Conservation (phyloP, 306 rosid genomes). For the Castanopsis chinensis region DNA sequence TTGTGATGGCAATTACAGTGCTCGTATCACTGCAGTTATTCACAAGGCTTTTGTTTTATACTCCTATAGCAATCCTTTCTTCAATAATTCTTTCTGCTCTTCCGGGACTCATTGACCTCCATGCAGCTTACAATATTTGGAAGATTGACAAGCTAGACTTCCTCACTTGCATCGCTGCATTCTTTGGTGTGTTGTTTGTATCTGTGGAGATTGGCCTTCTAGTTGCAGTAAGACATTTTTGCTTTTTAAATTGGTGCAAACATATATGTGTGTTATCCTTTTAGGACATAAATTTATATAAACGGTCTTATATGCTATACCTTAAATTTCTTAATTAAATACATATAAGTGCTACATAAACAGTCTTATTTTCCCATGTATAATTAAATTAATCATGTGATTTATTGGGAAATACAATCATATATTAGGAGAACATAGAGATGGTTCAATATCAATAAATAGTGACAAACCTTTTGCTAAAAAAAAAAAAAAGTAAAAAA, state of each 20-base stretch:
- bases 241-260: background rate
- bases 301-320: too few relatives aligned
- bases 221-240: conserved; percentile 49
- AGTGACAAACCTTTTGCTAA: too few relatives aligned
- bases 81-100: conserved; percentile 79
- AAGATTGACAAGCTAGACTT: conserved; percentile 78
- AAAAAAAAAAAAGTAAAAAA: too few relatives aligned
- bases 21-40: conserved; percentile 53
- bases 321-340: too few relatives aligned
- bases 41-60: conserved; percentile 69
- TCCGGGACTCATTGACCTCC: conserved; percentile 64
- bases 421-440: too few relatives aligned
- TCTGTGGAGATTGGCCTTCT: conserved; percentile 78
- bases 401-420: too few relatives aligned
- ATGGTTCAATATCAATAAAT: too few relatives aligned
- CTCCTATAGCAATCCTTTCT: conserved; percentile 75
- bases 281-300: too few relatives aligned
- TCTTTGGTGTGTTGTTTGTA: conserved; percentile 70
- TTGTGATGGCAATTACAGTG: conserved; percentile 75
- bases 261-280: too few relatives aligned
- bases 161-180: conserved; percentile 64
- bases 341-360: too few relatives aligned
- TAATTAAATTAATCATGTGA: too few relatives aligned
- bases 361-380: too few relatives aligned
- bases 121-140: conserved; percentile 64